Base-by-base conservation (phyloP, 2,329 filamentous ascomycete genomes). In the Diaporthe longicolla region DNA sequence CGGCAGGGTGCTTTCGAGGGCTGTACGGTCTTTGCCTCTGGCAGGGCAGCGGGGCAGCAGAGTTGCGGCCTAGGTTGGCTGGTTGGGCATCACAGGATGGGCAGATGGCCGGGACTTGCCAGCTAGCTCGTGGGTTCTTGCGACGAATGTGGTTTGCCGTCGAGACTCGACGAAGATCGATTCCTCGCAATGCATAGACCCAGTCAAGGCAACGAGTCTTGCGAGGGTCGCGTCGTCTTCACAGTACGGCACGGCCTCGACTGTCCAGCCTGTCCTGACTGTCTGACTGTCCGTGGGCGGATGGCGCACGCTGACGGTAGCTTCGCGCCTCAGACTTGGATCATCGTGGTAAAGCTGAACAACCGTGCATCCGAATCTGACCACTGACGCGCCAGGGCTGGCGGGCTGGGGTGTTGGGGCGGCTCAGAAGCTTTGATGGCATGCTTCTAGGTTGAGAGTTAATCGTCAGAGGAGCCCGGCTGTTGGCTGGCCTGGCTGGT, bases 361-460 rank as follows among this genome's bases (percentile, higher is more conserved):
- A 66, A 71, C 73, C 52, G 71, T 73, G 71, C 65, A 57, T 65
- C 65, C 58, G 29, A 40, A 57, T 63, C 57, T 45, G 58, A 70
- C 63, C 63, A 66, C 45, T 66, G 63, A 66, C 63, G 63, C 45
- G 63, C 63, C 45, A 37, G 29, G 43, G 63, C 63, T 66, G 45
- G 63, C 45, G 15, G 63, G 63, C 63, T 66, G 63, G 63, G 45
- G 45, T 37, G 45, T 17, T 40, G 63, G 63, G 63, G 63, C 63
- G 63, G 63, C 63, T 52, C 45, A 52, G 63, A 66, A 52, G 63
- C 63, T 66, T 66, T 66, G 63, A 66, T 66, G 63, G 63, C 63
- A 66, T 66, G 63, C 45, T 66, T 66, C 63, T 52, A 66, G 63
- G 45, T 66, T 48, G 45, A 66, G 63, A 66, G 63, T 66, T 50